Evolutionary conservation across 1,284 basidiomycete genomes (phyloP).

Genomic region (Limonomyces culmigenus): DNA sequence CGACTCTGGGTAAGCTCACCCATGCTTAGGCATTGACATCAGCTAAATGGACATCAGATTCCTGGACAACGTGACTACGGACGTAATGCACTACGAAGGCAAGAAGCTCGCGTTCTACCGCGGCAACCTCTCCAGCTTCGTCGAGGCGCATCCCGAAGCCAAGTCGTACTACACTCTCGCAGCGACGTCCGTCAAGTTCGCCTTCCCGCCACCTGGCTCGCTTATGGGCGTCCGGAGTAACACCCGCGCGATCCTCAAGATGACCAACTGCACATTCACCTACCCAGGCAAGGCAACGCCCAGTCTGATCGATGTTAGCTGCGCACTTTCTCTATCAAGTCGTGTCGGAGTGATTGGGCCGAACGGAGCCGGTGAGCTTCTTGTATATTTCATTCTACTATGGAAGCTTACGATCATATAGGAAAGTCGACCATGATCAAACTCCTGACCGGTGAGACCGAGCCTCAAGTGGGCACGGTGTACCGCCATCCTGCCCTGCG

Average conservation of each 20-base stretch:
- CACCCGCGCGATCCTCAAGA: slow-evolving; percentile 92
- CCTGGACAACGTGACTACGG: slow-evolving; percentile 92
- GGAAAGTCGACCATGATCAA: slow-evolving; percentile 97
- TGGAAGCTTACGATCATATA: slow-evolving; percentile 83
- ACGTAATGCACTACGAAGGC: slow-evolving; percentile 94
- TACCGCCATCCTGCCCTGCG: slow-evolving; percentile 94
- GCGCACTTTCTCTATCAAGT: slow-evolving; percentile 81
- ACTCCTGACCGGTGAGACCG: slow-evolving; percentile 87
- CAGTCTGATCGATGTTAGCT: slow-evolving; percentile 79
- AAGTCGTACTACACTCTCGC: slow-evolving; percentile 96
- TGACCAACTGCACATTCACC: slow-evolving; percentile 85
- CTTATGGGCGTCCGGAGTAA: slow-evolving; percentile 96
- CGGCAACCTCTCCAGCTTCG: slow-evolving; percentile 88
- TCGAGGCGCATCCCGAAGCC: slow-evolving; percentile 83
- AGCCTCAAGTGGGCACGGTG: slow-evolving; percentile 84
- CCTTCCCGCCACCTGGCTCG: slow-evolving; percentile 91
- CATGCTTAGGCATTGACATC: neutral
- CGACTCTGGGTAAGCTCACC: slow-evolving; percentile 71
- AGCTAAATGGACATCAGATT: slow-evolving; percentile 35
- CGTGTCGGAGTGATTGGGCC: slow-evolving; percentile 86
- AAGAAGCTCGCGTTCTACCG: slow-evolving; percentile 97
- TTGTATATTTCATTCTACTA: too few species aligned
- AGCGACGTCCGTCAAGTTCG: slow-evolving; percentile 89
- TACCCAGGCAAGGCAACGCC: slow-evolving; percentile 81
- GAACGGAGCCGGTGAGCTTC: too few species aligned